These are phyloP conservation scores for Yamadazyma spencermartinsiae DNA, from an alignment of 1,139 yeast species.

Conservation along the genomic window DNA sequence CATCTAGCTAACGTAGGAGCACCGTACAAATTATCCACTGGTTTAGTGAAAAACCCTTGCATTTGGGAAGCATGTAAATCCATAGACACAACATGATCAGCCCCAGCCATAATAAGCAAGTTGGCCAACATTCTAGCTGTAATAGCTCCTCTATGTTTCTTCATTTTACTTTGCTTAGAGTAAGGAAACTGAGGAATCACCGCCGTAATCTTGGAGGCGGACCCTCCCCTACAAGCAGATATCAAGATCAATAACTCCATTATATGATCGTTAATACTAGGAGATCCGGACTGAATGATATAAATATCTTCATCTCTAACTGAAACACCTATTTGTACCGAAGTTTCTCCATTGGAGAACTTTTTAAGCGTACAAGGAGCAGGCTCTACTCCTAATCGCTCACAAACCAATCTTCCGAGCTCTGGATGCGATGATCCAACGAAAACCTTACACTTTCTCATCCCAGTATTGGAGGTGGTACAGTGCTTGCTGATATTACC, in stretches of 20 bases:
- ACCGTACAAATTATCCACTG: slow-evolving; percentile 94
- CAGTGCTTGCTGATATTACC: not conserved
- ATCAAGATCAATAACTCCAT: slow-evolving; percentile 94
- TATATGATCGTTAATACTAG: slow-evolving; percentile 87
- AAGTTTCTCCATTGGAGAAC: slow-evolving; percentile 92
- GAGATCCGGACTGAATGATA: slow-evolving; percentile 91
- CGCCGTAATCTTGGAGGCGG: slow-evolving; percentile 95
- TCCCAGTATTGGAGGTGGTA: slow-evolving; percentile 21
- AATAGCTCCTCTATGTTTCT: slow-evolving; percentile 97
- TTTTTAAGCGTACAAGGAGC: slow-evolving; percentile 90
- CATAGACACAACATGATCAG: slow-evolving; percentile 98
- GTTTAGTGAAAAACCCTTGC: slow-evolving; percentile 98
- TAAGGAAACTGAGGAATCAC: slow-evolving; percentile 98
- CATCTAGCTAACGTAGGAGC: slow-evolving; percentile 96
- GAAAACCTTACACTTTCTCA: slow-evolving; percentile 97
- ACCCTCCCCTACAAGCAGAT: slow-evolving; percentile 95
- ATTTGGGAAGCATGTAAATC: slow-evolving; percentile 97
- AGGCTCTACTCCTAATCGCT: slow-evolving; percentile 88
- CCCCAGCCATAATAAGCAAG: slow-evolving; percentile 95
- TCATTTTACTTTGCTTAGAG: slow-evolving; percentile 97
- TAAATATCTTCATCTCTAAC: slow-evolving; percentile 83
- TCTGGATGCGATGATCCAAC: slow-evolving; percentile 97
- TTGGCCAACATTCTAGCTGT: slow-evolving; percentile 99
- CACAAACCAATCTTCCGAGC: slow-evolving; percentile 86
- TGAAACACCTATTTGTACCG: slow-evolving; percentile 71